phyloP scores from a whole-genome alignment of 1,139 yeast species.

The Kodamaea plutei region DNA sequence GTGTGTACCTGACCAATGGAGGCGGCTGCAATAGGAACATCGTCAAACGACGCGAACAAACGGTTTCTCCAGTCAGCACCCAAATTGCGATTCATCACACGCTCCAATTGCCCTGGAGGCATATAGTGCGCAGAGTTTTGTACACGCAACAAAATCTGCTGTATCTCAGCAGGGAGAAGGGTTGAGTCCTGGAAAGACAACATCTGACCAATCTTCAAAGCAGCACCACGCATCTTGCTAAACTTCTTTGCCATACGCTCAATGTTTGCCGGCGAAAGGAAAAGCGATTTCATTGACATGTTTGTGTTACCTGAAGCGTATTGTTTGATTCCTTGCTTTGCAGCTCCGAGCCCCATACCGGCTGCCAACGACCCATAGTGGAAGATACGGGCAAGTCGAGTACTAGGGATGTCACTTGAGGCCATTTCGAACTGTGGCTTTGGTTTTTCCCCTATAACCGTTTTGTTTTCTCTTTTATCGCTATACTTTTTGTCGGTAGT shows the following conservation, averaged over 20 bases:
- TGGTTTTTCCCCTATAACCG: constrained; percentile 29
- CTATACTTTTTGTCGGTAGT: constrained; percentile 1
- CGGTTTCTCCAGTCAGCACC: constrained; percentile 77
- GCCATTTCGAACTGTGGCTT: constrained; percentile 46
- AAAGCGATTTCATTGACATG: constrained; percentile 55
- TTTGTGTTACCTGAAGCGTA: constrained; percentile 47
- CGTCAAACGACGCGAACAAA: constrained; percentile 69
- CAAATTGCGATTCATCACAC: constrained; percentile 67
- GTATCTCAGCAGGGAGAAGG: constrained; percentile 80
- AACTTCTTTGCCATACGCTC: constrained; percentile 85
- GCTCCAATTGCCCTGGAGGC: constrained; percentile 88
- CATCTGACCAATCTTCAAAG: constrained; percentile 92
- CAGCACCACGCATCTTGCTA: constrained; percentile 97
- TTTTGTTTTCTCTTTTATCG: background rate
- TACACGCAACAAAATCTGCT: constrained; percentile 72
- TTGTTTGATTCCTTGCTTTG: constrained; percentile 72
- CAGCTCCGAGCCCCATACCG: constrained; percentile 81
- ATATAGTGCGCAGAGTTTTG: constrained; percentile 95
- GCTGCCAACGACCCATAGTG: constrained; percentile 95
- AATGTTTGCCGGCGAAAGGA: constrained; percentile 77
- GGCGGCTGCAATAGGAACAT: constrained; percentile 94
- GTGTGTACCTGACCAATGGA: constrained; percentile 95
- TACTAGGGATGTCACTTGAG: constrained; percentile 76
- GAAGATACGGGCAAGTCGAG: constrained; percentile 79
- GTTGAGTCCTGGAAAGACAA: constrained; percentile 88